A percentile compares a stretch with the other conserved stretches of the same genome.
Conservation (phyloP, 805 yeast genomes). For the Ogataea parapolymorpha region DNA sequence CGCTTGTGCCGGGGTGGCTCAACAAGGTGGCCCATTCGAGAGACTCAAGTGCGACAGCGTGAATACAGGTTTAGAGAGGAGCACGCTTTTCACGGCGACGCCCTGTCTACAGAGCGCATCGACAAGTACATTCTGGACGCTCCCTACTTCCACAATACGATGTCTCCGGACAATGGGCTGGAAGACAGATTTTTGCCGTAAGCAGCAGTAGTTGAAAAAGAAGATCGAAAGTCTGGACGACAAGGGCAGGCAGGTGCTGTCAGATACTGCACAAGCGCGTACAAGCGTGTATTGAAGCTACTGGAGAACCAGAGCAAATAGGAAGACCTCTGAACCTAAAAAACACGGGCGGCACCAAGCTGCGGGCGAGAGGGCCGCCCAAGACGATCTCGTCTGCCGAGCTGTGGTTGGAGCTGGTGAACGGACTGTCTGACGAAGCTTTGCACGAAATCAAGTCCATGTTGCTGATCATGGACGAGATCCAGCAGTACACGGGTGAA, state of each 20-base stretch:
- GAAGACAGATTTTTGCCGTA: conserved; percentile 52
- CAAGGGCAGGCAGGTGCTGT: conserved; percentile 55
- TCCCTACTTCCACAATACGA: conserved; percentile 66
- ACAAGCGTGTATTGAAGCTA: conserved; percentile 33
- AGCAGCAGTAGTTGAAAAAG: conserved; percentile 44
- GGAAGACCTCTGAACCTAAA: conserved; percentile 48
- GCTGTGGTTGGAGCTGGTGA: too few relatives aligned
- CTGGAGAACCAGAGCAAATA: conserved; percentile 59
- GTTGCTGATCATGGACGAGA: conserved; percentile 80
- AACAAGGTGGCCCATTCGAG: too few relatives aligned
- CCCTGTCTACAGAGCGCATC: conserved; percentile 58
- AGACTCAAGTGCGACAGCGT: too few relatives aligned
- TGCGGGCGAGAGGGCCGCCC: too few relatives aligned
- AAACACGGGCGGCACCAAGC: too few relatives aligned
- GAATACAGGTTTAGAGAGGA: conserved; percentile 52
- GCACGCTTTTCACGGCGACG: conserved; percentile 48
- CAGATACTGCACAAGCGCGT: conserved; percentile 46
- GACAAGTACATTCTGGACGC: conserved; percentile 47
- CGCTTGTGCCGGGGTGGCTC: too few relatives aligned
- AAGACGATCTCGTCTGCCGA: too few relatives aligned
- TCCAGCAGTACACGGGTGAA: conserved; percentile 83
- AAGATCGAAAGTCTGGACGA: conserved; percentile 42
- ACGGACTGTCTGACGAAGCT: conserved; percentile 55
- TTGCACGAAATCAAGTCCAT: conserved; percentile 74
- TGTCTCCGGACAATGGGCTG: conserved; percentile 66